Evolutionary conservation across 2,329 filamentous ascomycete species (phyloP).

Genomic region (Aspergillus carbonarius): DNA sequence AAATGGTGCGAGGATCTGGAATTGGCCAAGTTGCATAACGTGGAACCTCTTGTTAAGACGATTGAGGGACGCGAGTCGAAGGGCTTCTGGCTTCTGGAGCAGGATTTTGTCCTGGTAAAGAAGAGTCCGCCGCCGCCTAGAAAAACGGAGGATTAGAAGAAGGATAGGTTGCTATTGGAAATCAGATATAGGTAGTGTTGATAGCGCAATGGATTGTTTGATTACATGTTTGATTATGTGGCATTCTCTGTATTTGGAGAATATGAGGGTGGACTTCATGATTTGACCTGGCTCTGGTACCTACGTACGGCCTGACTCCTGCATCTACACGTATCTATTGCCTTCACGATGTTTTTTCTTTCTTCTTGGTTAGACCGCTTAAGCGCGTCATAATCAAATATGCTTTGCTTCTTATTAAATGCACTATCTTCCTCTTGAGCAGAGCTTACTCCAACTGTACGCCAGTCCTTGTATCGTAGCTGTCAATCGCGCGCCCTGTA

Average conservation of each 20-base stretch:
- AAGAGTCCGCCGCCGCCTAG: conserved; percentile 1
- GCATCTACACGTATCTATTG: too few species aligned
- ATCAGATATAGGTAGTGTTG: not conserved
- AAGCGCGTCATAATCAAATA: too few species aligned
- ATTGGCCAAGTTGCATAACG: conserved; percentile 25
- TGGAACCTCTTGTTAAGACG: not conserved
- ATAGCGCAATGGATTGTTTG: not conserved
- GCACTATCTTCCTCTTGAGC: too few species aligned
- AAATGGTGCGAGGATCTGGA: conserved; percentile 22
- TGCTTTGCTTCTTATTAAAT: too few species aligned
- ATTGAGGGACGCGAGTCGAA: conserved; percentile 1
- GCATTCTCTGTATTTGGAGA: not conserved
- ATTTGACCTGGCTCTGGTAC: too few species aligned
- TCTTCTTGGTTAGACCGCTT: too few species aligned
- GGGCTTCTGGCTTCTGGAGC: conserved; percentile 5
- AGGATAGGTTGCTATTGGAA: not conserved
- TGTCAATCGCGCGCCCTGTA: too few species aligned
- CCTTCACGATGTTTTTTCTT: too few species aligned
- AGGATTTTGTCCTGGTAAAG: conserved; percentile 5
- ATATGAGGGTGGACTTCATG: too few species aligned
- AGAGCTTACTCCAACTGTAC: too few species aligned
- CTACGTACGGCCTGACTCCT: too few species aligned
- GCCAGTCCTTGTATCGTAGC: too few species aligned
- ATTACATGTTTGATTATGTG: not conserved
- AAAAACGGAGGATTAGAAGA: not conserved